phyloP scores from a whole-genome alignment of 306 rosid species.

The Begonia peltatifolia region DNA sequence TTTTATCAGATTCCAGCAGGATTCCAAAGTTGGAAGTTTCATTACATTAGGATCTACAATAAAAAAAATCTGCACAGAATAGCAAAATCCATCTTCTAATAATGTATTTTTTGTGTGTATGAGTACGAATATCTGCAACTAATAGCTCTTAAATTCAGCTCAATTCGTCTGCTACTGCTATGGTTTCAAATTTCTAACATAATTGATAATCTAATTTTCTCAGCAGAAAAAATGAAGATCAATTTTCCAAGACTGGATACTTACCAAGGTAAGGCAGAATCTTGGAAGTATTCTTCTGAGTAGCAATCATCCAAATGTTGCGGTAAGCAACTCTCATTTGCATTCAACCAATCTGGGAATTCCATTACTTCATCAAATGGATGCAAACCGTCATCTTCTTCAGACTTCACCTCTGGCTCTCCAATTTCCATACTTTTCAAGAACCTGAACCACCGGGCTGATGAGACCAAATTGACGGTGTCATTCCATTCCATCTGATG shows the following conservation, averaged over 20 bases:
- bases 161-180: no score
- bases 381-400: slow-evolving; percentile 17
- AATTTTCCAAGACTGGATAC: neutral
- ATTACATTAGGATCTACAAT: no score
- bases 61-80: no score
- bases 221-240: neutral
- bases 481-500: slow-evolving; percentile 12
- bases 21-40: neutral
- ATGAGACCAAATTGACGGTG: slow-evolving; percentile 7
- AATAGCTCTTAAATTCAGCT: neutral
- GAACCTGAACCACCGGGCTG: slow-evolving; percentile 82
- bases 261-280: slow-evolving; percentile 75
- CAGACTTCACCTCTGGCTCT: slow-evolving; percentile 23
- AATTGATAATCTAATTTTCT: neutral
- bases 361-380: slow-evolving; percentile 45
- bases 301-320: slow-evolving; percentile 27
- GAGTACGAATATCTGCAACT: neutral
- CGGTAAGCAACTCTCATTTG: slow-evolving; percentile 43
- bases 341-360: slow-evolving; percentile 76
- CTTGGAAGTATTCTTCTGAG: slow-evolving; percentile 37
- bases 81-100: neutral
- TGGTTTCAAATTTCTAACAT: neutral
- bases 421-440: slow-evolving; percentile 32
- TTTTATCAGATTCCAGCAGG: neutral
- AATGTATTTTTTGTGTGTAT: no score